A percentile compares a stretch with the other conserved stretches of the same genome.
Evolutionary conservation across 306 rosid genomes (phyloP).

Genomic region (Ormosia semicastrata): DNA sequence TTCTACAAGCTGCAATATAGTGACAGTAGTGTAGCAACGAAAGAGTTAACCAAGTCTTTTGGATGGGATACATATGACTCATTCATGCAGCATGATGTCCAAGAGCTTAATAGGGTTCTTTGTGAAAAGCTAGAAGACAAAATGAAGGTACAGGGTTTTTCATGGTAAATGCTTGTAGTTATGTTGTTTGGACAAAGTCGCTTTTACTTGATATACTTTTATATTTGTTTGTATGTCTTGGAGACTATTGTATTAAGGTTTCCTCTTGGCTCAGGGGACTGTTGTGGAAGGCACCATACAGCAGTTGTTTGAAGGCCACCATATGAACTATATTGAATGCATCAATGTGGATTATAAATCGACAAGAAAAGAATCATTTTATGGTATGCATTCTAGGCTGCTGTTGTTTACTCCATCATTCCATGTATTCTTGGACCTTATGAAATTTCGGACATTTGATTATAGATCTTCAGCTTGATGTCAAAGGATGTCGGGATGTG

Average conservation of each 20-base stretch:
- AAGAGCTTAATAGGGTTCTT: constrained; percentile 93
- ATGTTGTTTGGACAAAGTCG: not conserved
- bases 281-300: constrained; percentile 98
- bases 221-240: constrained; percentile 29
- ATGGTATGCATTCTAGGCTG: constrained; percentile 55
- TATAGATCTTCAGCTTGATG: constrained; percentile 94
- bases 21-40: constrained; percentile 84
- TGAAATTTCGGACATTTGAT: constrained; percentile 16
- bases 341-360: constrained; percentile 89
- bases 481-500: constrained; percentile 90
- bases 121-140: constrained; percentile 95
- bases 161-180: not conserved
- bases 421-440: constrained; percentile 2
- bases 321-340: constrained; percentile 95
- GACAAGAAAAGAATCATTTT: constrained; percentile 92
- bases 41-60: constrained; percentile 92
- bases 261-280: constrained; percentile 68
- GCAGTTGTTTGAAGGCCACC: constrained; percentile 92
- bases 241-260: constrained; percentile 17
- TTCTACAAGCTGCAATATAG: constrained; percentile 92
- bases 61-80: constrained; percentile 98
- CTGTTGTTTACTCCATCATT: not conserved
- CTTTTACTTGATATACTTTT: constrained; percentile 11
- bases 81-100: constrained; percentile 97
- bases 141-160: constrained; percentile 75